Percentiles rank a stretch among this genome's conserved stretches.
These are phyloP conservation scores for Podila horticola DNA, from an alignment of 192 early-diverging fungal genomes.

Conservation along the genomic window DNA sequence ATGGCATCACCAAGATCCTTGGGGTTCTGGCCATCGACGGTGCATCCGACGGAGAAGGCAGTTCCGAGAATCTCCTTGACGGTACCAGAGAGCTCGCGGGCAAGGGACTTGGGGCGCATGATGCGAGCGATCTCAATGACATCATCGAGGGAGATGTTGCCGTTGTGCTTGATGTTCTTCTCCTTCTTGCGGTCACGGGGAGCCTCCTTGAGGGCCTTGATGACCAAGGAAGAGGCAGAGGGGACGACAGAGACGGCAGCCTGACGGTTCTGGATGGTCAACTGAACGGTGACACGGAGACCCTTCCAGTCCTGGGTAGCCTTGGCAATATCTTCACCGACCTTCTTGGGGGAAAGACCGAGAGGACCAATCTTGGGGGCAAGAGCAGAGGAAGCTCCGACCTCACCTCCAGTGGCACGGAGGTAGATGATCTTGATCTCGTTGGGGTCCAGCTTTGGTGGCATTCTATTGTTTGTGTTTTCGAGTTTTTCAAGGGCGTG, in stretches of 20 bases:
- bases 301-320: constrained; percentile 99
- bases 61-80: constrained; percentile 98
- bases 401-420: constrained; percentile 97
- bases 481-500: neutral
- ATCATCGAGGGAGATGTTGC: constrained; percentile 94
- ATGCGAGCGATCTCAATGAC: constrained; percentile 96
- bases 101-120: constrained; percentile 95
- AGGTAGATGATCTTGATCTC: constrained; percentile 89
- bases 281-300: constrained; percentile 96
- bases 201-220: constrained; percentile 97
- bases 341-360: constrained; percentile 99
- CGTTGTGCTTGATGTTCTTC: constrained; percentile 99
- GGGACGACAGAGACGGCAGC: constrained; percentile 96
- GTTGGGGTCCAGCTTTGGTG: constrained; percentile 89
- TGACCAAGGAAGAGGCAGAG: constrained; percentile 95
- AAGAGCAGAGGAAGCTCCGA: constrained; percentile 95
- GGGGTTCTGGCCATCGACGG: constrained; percentile 96
- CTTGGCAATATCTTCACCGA: constrained; percentile 99
- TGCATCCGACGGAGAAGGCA: constrained; percentile 95
- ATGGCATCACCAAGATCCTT: constrained; percentile 88
- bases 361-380: constrained; percentile 99
- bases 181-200: constrained; percentile 99
- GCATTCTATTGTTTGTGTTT: constrained; percentile 63
- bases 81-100: constrained; percentile 94
- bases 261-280: constrained; percentile 99